Evolutionary conservation across 768 basidiomycete species (phyloP).

Genomic region (Psilocybe tampanensis): DNA sequence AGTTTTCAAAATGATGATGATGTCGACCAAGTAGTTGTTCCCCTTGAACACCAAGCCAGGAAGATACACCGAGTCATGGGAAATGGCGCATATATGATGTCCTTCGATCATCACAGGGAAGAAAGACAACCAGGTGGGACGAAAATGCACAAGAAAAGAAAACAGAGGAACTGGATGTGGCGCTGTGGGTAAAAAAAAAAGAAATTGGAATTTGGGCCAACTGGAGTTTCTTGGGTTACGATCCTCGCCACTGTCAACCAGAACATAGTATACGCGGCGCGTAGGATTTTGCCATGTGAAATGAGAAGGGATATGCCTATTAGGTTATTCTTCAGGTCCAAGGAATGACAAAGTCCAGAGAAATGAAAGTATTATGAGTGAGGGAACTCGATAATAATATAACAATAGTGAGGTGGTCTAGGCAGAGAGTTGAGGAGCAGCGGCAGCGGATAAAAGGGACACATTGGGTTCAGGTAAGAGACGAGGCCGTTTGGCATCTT

Average conservation of each 20-base stretch:
- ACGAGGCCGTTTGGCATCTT: slow-evolving; percentile 15
- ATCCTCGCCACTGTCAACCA: too few relatives aligned
- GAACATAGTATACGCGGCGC: too few relatives aligned
- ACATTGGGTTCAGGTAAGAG: neutral
- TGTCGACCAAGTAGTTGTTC: too few relatives aligned
- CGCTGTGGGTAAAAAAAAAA: neutral
- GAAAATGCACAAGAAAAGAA: neutral
- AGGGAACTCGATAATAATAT: neutral
- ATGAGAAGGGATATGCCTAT: too few relatives aligned
- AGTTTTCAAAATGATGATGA: too few relatives aligned
- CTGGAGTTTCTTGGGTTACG: too few relatives aligned
- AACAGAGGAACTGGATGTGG: neutral
- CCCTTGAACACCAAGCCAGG: too few relatives aligned
- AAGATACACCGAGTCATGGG: too few relatives aligned
- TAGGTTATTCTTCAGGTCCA: too few relatives aligned
- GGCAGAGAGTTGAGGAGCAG: neutral
- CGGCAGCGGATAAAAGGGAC: neutral
- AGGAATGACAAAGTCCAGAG: neutral
- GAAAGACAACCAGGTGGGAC: neutral
- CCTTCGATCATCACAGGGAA: neutral
- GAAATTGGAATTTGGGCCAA: neutral
- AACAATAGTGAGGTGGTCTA: neutral
- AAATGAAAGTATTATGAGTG: neutral
- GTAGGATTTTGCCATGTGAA: too few relatives aligned
- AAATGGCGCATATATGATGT: neutral